Conservation (phyloP, 78 protist species). For the Dictyostelium intermedium region DNA sequence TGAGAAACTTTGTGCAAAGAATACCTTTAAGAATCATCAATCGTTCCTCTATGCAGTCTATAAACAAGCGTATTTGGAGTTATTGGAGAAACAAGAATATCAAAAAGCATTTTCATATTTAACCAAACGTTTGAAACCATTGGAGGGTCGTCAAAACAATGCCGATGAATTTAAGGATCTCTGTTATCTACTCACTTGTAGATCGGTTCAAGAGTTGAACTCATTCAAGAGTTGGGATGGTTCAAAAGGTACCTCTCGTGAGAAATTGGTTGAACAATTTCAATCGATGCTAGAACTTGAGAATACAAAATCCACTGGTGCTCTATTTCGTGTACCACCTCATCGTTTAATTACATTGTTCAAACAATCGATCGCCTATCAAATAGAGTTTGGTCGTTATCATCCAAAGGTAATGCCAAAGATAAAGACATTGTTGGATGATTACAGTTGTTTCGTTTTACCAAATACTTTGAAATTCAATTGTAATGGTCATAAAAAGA, state of each 20-base stretch:
- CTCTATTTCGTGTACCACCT: slow-evolving; percentile 41
- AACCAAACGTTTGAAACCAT: slow-evolving; percentile 86
- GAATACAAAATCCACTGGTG: slow-evolving; percentile 38
- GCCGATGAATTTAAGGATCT: slow-evolving; percentile 87
- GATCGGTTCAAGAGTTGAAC: slow-evolving; percentile 78
- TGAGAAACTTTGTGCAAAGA: slow-evolving; percentile 69
- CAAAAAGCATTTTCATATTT: slow-evolving; percentile 84
- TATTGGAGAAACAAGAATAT: slow-evolving; percentile 79
- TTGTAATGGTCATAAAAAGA: slow-evolving; percentile 82
- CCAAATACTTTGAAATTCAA: slow-evolving; percentile 77
- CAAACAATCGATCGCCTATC: slow-evolving; percentile 89
- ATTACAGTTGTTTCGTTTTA: slow-evolving; percentile 81
- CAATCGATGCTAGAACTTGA: slow-evolving; percentile 62
- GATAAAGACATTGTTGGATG: slow-evolving; percentile 82
- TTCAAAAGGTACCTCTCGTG: slow-evolving; percentile 45
- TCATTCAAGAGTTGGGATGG: slow-evolving; percentile 84
- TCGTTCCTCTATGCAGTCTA: slow-evolving; percentile 84
- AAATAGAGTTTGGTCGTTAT: slow-evolving; percentile 83
- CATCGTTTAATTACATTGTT: slow-evolving; percentile 69
- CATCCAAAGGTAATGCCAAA: slow-evolving; percentile 82
- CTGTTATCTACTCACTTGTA: slow-evolving; percentile 86
- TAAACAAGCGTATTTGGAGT: slow-evolving; percentile 90
- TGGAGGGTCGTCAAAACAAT: slow-evolving; percentile 76
- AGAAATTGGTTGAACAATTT: slow-evolving; percentile 64
- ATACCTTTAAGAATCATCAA: slow-evolving; percentile 37